Conservation (phyloP, 2,329 filamentous ascomycete genomes). For the Neofusicoccum ribis region DNA sequence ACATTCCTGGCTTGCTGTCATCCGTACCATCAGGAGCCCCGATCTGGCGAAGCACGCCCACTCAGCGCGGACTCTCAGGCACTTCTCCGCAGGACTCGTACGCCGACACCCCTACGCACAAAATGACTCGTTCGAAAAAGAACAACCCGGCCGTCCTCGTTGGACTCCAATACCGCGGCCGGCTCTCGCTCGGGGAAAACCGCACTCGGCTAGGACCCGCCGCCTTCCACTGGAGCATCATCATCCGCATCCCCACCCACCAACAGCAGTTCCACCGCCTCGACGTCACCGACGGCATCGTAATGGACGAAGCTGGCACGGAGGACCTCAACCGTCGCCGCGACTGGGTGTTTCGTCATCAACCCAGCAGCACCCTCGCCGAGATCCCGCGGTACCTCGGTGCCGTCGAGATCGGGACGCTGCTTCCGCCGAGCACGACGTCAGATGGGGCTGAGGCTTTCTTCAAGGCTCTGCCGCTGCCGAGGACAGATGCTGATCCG, state of each 20-base stretch:
- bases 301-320: not conserved
- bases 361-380: not conserved
- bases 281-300: constrained; percentile 4
- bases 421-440: not conserved
- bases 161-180: not conserved
- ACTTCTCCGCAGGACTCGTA: too few species aligned
- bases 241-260: not conserved
- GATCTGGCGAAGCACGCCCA: too few species aligned
- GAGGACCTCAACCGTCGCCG: not conserved
- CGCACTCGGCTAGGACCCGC: not conserved
- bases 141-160: not conserved
- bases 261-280: not conserved
- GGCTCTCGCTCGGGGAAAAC: not conserved
- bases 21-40: too few species aligned
- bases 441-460: not conserved
- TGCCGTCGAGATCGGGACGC: not conserved
- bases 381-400: constrained; percentile 1
- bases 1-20: too few species aligned
- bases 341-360: not conserved
- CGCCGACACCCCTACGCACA: too few species aligned
- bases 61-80: too few species aligned
- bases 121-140: too few species aligned
- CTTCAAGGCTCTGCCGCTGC: not conserved
- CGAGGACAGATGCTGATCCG: not conserved
- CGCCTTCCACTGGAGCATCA: constrained; percentile 5